Conservation (phyloP, 2,329 filamentous ascomycete species). For the Beauveria sp. region DNA sequence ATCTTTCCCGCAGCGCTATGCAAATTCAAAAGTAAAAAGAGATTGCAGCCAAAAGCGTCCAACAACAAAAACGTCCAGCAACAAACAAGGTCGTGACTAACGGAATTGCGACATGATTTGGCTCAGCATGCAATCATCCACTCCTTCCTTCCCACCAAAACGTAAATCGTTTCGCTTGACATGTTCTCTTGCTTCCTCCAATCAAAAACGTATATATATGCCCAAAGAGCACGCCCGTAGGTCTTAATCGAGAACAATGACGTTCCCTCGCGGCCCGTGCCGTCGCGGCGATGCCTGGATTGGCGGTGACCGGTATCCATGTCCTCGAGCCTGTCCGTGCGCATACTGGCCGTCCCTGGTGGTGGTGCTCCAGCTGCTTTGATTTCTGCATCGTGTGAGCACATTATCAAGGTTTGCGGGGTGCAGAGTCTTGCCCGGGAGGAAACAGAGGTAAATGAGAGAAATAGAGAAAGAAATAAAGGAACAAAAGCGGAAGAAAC, state of each 20-base stretch:
- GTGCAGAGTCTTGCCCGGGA: background rate
- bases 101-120: background rate
- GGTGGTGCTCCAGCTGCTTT: background rate
- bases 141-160: background rate
- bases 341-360: background rate
- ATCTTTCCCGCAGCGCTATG: slow-evolving; percentile 10
- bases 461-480: background rate
- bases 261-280: background rate
- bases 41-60: background rate
- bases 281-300: slow-evolving; percentile 6
- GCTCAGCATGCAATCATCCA: background rate
- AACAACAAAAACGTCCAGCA: background rate
- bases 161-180: background rate
- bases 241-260: slow-evolving; percentile 7
- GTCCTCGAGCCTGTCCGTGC: background rate
- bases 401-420: background rate
- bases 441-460: background rate
- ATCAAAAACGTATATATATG: background rate
- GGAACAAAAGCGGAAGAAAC: background rate
- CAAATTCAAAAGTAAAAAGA: background rate
- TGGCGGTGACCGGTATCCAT: slow-evolving; percentile 6
- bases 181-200: background rate
- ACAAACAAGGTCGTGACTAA: background rate
- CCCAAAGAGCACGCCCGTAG: background rate
- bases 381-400: slow-evolving; percentile 7